Percentiles rank a stretch among this genome's conserved stretches.
Evolutionary conservation across 2,329 filamentous ascomycete genomes (phyloP).

Genomic region (Pyricularia pennisetigena): DNA sequence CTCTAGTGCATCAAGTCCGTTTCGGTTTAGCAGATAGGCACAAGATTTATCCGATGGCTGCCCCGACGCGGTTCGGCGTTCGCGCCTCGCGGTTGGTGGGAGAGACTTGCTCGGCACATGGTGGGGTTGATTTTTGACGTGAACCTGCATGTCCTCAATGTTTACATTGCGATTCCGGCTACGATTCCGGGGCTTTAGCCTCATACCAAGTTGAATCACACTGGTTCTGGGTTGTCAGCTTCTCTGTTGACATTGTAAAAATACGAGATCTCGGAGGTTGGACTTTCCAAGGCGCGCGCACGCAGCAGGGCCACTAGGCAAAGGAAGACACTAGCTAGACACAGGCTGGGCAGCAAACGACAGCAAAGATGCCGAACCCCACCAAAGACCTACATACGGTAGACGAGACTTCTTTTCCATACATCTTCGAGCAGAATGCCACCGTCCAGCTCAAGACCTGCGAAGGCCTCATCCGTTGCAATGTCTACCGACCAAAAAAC

Average conservation of each 20-base stretch:
- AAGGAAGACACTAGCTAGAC: background rate
- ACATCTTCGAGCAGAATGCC: constrained; percentile 30
- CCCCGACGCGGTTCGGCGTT: no score
- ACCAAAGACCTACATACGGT: constrained; percentile 18
- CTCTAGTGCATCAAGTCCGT: no score
- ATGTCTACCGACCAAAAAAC: constrained; percentile 25
- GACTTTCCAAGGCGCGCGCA: background rate
- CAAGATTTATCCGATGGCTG: no score
- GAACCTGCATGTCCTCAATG: no score
- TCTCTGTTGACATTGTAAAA: background rate
- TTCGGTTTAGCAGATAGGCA: no score
- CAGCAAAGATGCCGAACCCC: constrained; percentile 17
- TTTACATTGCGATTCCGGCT: no score
- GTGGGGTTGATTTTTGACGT: background rate
- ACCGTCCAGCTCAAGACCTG: constrained; percentile 20
- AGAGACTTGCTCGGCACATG: background rate
- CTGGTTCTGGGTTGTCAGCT: background rate
- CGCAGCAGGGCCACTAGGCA: background rate
- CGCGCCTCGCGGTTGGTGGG: background rate
- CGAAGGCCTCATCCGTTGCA: constrained; percentile 23
- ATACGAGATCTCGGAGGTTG: background rate
- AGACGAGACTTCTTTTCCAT: constrained; percentile 22
- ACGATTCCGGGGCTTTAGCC: no score
- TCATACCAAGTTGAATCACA: no score
- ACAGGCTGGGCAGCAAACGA: background rate